Conservation (phyloP, 768 basidiomycete genomes). For the Auricularia heimuer region DNA sequence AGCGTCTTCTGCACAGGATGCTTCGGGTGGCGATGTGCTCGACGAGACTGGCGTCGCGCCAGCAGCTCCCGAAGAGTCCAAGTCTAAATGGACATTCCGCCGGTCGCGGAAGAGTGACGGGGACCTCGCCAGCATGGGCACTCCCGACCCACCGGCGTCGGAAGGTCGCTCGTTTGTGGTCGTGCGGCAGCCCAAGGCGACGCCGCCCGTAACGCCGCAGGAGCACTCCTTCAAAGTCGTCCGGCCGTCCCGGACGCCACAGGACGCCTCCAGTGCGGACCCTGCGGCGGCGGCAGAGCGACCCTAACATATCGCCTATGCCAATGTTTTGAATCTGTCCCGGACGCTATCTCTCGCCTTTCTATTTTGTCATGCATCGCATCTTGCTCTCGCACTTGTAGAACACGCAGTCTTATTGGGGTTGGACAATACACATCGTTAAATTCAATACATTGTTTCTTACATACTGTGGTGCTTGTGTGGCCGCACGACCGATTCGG, state of each 20-base stretch:
- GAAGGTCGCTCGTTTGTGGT: slow-evolving; percentile 44
- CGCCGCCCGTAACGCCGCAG: slow-evolving; percentile 16
- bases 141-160: slow-evolving; percentile 21
- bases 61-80: background rate
- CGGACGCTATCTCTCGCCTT: background rate
- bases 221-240: slow-evolving; percentile 2
- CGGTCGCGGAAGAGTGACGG: slow-evolving; percentile 44
- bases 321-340: slow-evolving; percentile 4
- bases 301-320: slow-evolving; percentile 25
- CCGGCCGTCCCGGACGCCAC: background rate
- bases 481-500: background rate
- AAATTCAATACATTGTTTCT: background rate
- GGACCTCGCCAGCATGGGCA: slow-evolving; percentile 22
- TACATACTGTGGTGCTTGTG: background rate
- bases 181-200: slow-evolving; percentile 39
- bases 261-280: background rate
- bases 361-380: background rate
- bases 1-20: slow-evolving; percentile 5
- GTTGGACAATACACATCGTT: background rate
- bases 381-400: background rate
- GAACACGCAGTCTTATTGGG: background rate
- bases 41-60: slow-evolving; percentile 29
- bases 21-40: slow-evolving; percentile 11
- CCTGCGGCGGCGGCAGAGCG: slow-evolving; percentile 19
- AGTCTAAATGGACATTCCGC: slow-evolving; percentile 1